Evolutionary conservation across 257 asterid species (phyloP).

Genomic region (Lycium ferocissimum): DNA sequence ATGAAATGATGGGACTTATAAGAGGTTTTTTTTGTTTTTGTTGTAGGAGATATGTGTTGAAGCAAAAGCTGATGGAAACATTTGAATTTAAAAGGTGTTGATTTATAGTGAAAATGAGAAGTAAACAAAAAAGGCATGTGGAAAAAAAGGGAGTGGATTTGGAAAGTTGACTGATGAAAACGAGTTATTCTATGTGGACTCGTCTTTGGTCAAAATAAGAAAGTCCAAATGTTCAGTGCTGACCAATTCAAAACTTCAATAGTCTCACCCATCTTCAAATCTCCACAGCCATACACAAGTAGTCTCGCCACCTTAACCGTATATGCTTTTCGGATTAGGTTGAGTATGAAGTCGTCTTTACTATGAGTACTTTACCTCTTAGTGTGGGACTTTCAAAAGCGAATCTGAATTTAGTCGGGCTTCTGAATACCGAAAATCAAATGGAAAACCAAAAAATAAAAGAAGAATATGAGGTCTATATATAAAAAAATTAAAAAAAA

Average conservation of each 20-base stretch:
- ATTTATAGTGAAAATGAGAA: conserved; percentile 5
- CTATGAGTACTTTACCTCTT: no score
- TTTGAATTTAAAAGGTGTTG: conserved; percentile 48
- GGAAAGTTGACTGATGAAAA: conserved; percentile 76
- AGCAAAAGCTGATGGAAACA: conserved; percentile 36
- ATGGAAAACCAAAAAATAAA: no score
- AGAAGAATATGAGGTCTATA: no score
- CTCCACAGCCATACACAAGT: no score
- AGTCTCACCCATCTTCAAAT: not conserved
- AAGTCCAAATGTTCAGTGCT: conserved; percentile 39
- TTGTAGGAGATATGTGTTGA: conserved; percentile 18
- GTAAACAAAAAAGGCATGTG: conserved; percentile 40
- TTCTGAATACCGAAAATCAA: no score
- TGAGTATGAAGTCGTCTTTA: no score
- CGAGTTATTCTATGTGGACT: conserved; percentile 61
- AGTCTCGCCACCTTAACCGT: no score
- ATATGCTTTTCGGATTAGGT: no score
- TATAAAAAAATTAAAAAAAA: no score
- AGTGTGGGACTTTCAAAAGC: no score
- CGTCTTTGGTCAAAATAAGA: conserved; percentile 51
- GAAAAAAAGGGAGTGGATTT: conserved; percentile 48
- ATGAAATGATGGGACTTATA: not conserved
- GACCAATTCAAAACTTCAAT: conserved; percentile 55
- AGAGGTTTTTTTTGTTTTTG: not conserved
- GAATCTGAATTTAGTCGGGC: no score